Evolutionary conservation across 345 rosid species (phyloP), one percentile per base, ranked within the genome.

Genomic region (Pugionium dolabratum): DNA sequence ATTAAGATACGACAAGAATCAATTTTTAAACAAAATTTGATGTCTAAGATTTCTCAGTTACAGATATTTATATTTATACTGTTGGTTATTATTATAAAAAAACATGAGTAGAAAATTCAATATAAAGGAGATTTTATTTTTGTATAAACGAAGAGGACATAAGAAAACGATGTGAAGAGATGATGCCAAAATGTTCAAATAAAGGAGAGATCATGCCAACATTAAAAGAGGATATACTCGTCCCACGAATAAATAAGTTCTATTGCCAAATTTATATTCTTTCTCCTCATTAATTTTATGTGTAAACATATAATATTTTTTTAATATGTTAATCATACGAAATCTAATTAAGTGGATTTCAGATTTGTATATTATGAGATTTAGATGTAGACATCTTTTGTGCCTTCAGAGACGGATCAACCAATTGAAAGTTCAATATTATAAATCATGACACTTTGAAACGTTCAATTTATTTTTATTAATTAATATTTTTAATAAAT

Each of bases 221-320:
- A 66, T 42, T 66, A 37, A 37, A 5, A 37, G 41, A 37, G 7
- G 41, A 73, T 73, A 66, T 54, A 59, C 52, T 66, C 62, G 30
- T 66, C 31, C 62, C 77, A 66, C 77, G 67, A 73, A 73, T 66
- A 18, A 59, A 18, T 53, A 66, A 66, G 72, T 73, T 67, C n/a
- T 31, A 59, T 59, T 66, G 76, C 72, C 26, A 45, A 59, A 18
- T 31, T 59, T 50, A 59, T 66, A 36, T 45, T 31, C 1, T 6
- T 43, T n/a, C 4, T 42, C 7, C 26, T 64, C 37, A 36, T 62
- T 53, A 54, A 1, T 8, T 34, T 5, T 58, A 5, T 18, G 18
- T 18, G 18, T 0, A 18, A 18, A 18, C 18, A 18, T 18, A 18
- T 18, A 18, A 18, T 18, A 18, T 18, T 18, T 18, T 18, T 35